Evolutionary conservation across 495 filamentous ascomycete genomes (phyloP).

Genomic region (Oidiodendron maius): DNA sequence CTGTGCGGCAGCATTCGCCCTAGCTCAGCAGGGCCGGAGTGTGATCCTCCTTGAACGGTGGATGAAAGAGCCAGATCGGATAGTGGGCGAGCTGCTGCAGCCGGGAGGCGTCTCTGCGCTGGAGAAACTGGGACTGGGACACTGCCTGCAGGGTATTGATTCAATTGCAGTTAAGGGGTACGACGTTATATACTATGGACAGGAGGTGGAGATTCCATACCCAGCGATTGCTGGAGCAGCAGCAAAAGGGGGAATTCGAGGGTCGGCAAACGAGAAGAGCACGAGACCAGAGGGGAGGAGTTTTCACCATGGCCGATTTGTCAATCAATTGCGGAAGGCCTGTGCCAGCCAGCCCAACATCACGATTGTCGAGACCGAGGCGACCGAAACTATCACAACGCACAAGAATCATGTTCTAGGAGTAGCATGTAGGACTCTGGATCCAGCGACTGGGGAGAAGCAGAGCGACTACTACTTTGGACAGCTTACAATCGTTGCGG

Average conservation of each 20-base stretch:
- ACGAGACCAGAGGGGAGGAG: constrained; percentile 55
- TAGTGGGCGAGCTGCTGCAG: constrained; percentile 92
- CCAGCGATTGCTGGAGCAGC: constrained; percentile 28
- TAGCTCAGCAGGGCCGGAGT: constrained; percentile 78
- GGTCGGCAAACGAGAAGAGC: constrained; percentile 17
- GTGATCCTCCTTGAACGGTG: constrained; percentile 87
- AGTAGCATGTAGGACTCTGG: constrained; percentile 59
- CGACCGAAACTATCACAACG: constrained; percentile 52
- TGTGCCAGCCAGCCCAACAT: constrained; percentile 63
- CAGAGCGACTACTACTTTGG: constrained; percentile 72
- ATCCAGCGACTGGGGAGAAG: constrained; percentile 47
- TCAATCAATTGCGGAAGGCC: constrained; percentile 65
- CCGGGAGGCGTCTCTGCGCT: constrained; percentile 84
- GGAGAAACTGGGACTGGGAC: constrained; percentile 67
- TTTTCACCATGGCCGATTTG: constrained; percentile 84
- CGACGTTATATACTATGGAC: constrained; percentile 75
- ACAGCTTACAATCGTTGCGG: constrained; percentile 78
- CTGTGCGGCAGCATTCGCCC: constrained; percentile 76
- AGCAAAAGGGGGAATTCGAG: background rate
- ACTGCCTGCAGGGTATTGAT: constrained; percentile 88
- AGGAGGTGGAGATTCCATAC: constrained; percentile 77
- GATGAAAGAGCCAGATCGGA: constrained; percentile 91
- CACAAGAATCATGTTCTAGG: constrained; percentile 62
- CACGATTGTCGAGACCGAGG: constrained; percentile 68
- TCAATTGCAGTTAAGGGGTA: constrained; percentile 77